Conservation (phyloP, 192 early-diverging fungal genomes). For the Podila epicladia region DNA sequence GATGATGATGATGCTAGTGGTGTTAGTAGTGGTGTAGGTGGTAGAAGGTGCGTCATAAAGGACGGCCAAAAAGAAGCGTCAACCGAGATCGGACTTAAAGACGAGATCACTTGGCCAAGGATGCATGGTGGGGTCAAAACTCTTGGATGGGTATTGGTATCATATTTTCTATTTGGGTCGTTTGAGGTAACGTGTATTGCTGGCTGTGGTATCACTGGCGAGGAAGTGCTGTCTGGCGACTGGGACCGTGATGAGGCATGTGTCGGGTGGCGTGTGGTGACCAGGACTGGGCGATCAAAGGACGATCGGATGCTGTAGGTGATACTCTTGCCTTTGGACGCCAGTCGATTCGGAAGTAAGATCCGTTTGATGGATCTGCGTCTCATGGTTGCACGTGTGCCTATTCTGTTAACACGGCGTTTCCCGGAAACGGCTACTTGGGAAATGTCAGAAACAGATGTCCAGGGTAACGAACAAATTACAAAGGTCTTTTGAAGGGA, state of each 20-base stretch:
- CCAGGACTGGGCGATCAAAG: background rate
- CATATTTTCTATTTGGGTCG: too few relatives aligned
- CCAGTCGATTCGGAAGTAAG: background rate
- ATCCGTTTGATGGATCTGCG: background rate
- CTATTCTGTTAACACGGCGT: too few relatives aligned
- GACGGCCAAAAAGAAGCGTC: background rate
- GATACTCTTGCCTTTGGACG: background rate
- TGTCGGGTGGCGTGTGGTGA: background rate
- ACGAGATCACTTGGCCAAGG: background rate
- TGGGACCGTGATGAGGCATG: background rate
- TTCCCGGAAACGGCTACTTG: too few relatives aligned
- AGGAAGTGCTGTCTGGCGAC: too few relatives aligned
- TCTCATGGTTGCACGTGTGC: too few relatives aligned
- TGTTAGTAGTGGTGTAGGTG: background rate
- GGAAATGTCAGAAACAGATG: too few relatives aligned
- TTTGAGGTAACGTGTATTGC: too few relatives aligned
- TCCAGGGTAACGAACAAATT: too few relatives aligned
- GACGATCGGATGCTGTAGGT: slow-evolving; percentile 2
- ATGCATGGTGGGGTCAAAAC: background rate
- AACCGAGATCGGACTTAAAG: background rate
- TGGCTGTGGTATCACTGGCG: too few relatives aligned
- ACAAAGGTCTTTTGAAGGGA: too few relatives aligned
- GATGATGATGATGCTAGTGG: background rate
- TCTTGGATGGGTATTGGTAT: background rate
- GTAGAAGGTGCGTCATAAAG: background rate